phyloP scores from a whole-genome alignment of 1,284 basidiomycete genomes.

The Agaricales sp. region DNA sequence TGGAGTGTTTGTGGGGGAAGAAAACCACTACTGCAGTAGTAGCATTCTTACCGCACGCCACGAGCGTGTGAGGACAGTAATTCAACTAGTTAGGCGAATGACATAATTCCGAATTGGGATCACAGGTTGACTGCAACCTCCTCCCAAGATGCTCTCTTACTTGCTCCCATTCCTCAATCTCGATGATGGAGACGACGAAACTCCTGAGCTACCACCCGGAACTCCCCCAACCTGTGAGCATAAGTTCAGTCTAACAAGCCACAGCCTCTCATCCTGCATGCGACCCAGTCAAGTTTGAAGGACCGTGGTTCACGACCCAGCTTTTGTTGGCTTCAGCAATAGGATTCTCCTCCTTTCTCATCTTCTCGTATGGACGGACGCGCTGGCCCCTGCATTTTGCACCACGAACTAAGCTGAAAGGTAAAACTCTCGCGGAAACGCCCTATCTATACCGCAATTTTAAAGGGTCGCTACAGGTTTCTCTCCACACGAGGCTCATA shows the following conservation, averaged over 20 bases:
- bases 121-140: neutral
- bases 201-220: slow-evolving; percentile 39
- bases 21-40: too few species aligned
- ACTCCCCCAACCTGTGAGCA: slow-evolving; percentile 44
- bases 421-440: slow-evolving; percentile 27
- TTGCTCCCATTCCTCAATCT: neutral
- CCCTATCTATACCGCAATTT: slow-evolving; percentile 4
- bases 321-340: slow-evolving; percentile 70
- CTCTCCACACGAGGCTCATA: slow-evolving; percentile 83
- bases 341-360: slow-evolving; percentile 71
- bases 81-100: too few species aligned
- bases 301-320: slow-evolving; percentile 92
- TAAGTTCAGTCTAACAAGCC: neutral
- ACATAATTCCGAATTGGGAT: too few species aligned
- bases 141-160: neutral
- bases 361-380: slow-evolving; percentile 83
- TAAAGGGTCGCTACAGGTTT: slow-evolving; percentile 50
- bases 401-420: slow-evolving; percentile 89
- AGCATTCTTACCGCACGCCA: too few species aligned
- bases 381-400: slow-evolving; percentile 88
- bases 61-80: too few species aligned
- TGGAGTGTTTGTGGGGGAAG: too few species aligned
- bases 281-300: slow-evolving; percentile 71
- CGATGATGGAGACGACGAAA: slow-evolving; percentile 9
- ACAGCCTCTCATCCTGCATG: neutral